Percentiles rank a stretch among this genome's conserved stretches.
These are phyloP conservation scores for Cercospora janseana DNA, from an alignment of 2,329 filamentous ascomycete species.

Conservation along the genomic window DNA sequence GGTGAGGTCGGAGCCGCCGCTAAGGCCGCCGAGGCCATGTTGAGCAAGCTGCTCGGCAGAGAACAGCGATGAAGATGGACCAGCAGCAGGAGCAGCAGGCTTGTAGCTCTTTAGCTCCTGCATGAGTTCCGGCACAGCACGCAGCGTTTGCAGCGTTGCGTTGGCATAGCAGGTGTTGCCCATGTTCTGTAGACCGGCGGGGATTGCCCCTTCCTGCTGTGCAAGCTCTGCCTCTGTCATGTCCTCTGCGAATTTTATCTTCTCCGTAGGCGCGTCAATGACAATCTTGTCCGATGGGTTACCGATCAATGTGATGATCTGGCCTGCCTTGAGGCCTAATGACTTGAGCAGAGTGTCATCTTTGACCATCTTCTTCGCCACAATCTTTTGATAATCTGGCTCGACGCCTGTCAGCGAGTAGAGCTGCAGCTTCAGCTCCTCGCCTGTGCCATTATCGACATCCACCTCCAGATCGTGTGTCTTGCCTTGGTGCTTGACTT, in stretches of 20 bases:
- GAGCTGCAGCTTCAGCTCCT: conserved; percentile 92
- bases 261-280: conserved; percentile 69
- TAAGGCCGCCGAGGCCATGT: conserved; percentile 58
- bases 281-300: conserved; percentile 68
- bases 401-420: conserved; percentile 95
- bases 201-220: conserved; percentile 75
- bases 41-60: conserved; percentile 41
- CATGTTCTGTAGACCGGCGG: conserved; percentile 84
- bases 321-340: conserved; percentile 79
- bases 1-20: conserved; percentile 67
- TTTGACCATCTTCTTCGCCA: conserved; percentile 93
- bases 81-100: conserved; percentile 25
- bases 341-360: conserved; percentile 86
- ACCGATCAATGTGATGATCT: conserved; percentile 95
- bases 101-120: conserved; percentile 68
- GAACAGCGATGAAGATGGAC: conserved; percentile 34
- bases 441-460: conserved; percentile 69
- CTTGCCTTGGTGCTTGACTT: conserved; percentile 93
- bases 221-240: conserved; percentile 95
- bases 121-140: conserved; percentile 86
- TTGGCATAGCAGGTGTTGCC: conserved; percentile 99
- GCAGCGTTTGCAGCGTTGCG: conserved; percentile 88
- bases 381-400: conserved; percentile 91
- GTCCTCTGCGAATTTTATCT: conserved; percentile 87
- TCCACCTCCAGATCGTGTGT: conserved; percentile 94